Evolutionary conservation across 2,329 filamentous ascomycete species (phyloP).

Genomic region (Ophiosphaerella herpotricha): DNA sequence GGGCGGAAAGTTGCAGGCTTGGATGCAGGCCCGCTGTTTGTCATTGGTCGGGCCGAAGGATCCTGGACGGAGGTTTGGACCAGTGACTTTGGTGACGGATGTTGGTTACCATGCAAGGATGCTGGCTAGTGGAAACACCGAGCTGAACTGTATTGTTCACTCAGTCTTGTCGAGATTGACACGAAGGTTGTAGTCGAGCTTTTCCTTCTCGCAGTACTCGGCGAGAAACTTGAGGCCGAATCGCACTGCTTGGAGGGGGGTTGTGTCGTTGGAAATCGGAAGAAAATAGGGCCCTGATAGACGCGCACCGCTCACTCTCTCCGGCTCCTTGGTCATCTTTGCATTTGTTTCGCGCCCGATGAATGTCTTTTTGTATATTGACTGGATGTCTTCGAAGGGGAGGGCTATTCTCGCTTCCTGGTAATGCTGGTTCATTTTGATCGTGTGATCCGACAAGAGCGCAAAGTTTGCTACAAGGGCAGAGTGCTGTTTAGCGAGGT

Average conservation of each 20-base stretch:
- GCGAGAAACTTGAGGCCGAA: conserved; percentile 49
- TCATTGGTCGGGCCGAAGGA: too few species aligned
- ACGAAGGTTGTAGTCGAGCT: conserved; percentile 28
- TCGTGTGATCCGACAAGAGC: conserved; percentile 33
- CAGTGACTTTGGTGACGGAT: background rate
- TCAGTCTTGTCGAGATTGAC: conserved; percentile 36
- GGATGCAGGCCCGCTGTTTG: too few species aligned
- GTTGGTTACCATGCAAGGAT: background rate
- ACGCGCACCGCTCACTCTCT: conserved; percentile 41
- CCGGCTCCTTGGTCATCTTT: conserved; percentile 30
- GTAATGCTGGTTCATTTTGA: conserved; percentile 29
- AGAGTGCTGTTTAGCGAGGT: conserved; percentile 29
- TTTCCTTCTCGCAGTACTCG: conserved; percentile 49
- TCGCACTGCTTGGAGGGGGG: conserved; percentile 51
- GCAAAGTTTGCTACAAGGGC: conserved; percentile 30
- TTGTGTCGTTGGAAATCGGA: conserved; percentile 47
- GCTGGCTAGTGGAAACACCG: background rate
- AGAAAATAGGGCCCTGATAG: conserved; percentile 48
- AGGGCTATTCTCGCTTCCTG: conserved; percentile 35
- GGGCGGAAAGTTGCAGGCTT: too few species aligned
- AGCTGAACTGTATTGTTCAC: conserved; percentile 7
- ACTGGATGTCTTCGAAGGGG: conserved; percentile 43
- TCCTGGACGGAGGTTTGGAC: too few species aligned
- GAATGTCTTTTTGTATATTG: conserved; percentile 47
- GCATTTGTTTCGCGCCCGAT: conserved; percentile 26